Base-by-base conservation (phyloP, 352 stramenopile species). In the Phytophthora melonis region DNA sequence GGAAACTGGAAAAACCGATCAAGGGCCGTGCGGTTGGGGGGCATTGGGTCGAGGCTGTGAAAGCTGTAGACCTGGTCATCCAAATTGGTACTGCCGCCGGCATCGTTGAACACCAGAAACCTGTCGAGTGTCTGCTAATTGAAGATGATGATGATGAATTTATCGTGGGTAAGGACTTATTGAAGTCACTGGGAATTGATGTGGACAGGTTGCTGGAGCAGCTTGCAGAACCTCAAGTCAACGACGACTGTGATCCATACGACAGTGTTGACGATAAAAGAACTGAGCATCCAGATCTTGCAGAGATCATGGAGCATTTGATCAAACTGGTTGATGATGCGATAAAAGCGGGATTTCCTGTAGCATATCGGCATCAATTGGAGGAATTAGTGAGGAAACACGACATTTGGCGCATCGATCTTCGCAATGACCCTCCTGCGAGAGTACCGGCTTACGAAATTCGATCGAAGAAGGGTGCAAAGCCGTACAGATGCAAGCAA, bases 141-240 rank as follows among this genome's bases (percentile, higher is more conserved):
- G 52, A 68, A 3, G 21, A 36, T 47, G 52, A 68, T 27, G 62
- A 62, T 8, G 39, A 62, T 27, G 52, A 62, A n/a, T 70, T 70
- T 32, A 70, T 70, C 27, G 39, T 59, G 10, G 63, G 43, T 3
- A 30, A 63, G 9, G 63, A 64, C 9, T 16, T 64, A 10, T 14
- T 70, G 6, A 39, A 50, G 45, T 54, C 13, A 8, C 39, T 70
- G 5, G 55, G 55, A 1, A 70, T 70, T 13, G 43, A 70, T 8
- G 54, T 70, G 5, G 55, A 63, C 19, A 19, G 54, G 16, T 23
- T 60, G 25, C 61, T 61, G 3, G 61, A 68, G 21, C 50, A 61
- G 18, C 39, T 60, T 13, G 50, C 61, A 16, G 6, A 59, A 13
- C 23, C 49, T 4, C 50, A 60, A 45, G 11, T 61, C 5, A 52